Evolutionary conservation across 768 basidiomycete species (phyloP).

Genomic region (Auricularia cornea): DNA sequence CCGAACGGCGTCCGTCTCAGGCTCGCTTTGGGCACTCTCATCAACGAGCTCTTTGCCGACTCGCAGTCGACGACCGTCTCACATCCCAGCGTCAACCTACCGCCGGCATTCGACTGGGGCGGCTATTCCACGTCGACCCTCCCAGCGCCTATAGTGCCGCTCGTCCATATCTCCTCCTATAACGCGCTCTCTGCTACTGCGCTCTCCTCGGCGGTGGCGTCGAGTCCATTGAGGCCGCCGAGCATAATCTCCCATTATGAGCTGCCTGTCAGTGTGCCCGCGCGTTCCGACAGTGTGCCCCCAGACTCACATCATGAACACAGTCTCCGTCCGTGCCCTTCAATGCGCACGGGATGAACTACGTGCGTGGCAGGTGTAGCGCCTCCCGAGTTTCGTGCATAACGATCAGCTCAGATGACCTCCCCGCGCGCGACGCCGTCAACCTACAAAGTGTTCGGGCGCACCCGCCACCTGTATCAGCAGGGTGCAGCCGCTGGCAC

Average conservation of each 20-base stretch:
- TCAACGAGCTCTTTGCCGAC: slow-evolving; percentile 79
- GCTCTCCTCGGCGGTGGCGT: background rate
- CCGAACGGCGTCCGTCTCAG: slow-evolving; percentile 78
- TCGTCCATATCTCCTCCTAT: background rate
- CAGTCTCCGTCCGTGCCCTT: background rate
- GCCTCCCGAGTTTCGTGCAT: background rate
- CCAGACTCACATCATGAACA: background rate
- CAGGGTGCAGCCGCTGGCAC: slow-evolving; percentile 56
- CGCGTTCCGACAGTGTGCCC: background rate
- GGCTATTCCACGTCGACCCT: slow-evolving; percentile 2
- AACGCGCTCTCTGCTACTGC: background rate
- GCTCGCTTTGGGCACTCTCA: slow-evolving; percentile 63
- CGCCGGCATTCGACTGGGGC: background rate
- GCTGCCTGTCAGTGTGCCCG: background rate
- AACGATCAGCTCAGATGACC: background rate
- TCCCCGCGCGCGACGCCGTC: background rate
- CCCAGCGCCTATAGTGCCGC: background rate
- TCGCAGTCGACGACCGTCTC: slow-evolving; percentile 31
- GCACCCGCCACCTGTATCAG: slow-evolving; percentile 35
- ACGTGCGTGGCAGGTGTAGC: background rate
- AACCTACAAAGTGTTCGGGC: background rate
- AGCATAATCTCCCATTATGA: background rate
- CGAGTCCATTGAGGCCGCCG: background rate
- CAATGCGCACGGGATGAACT: background rate
- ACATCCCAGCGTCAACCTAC: background rate